Conservation (phyloP, 2,329 filamentous ascomycete genomes). For the Rasamsonia emersonii region DNA sequence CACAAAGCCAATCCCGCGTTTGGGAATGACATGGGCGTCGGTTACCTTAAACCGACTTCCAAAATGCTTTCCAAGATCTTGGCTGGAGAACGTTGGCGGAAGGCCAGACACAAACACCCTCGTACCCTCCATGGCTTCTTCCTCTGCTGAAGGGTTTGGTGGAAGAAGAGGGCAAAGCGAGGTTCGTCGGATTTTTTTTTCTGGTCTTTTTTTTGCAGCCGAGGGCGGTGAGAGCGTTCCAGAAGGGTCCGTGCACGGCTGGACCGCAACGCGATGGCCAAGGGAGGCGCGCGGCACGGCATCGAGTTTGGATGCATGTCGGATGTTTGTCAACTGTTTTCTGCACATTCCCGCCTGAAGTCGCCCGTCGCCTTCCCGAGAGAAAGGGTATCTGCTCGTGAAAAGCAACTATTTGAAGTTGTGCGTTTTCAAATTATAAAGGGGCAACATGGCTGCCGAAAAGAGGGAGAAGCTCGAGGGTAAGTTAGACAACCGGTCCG, state of each 20-base stretch:
- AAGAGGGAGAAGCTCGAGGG: constrained; percentile 70
- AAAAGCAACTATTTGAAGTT: too few relatives aligned
- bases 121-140: constrained; percentile 60
- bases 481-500: constrained; percentile 29
- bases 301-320: too few relatives aligned
- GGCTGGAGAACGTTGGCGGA: constrained; percentile 75
- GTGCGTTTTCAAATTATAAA: constrained; percentile 9
- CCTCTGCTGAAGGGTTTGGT: constrained; percentile 11
- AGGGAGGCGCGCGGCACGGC: too few relatives aligned
- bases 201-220: constrained; percentile 19
- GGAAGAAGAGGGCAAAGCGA: constrained; percentile 11
- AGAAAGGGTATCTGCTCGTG: too few relatives aligned
- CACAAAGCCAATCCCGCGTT: constrained; percentile 88
- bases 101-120: constrained; percentile 65
- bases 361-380: too few relatives aligned
- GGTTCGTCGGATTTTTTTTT: constrained; percentile 18
- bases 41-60: constrained; percentile 68
- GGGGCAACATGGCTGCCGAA: constrained; percentile 37
- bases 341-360: too few relatives aligned
- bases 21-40: constrained; percentile 83
- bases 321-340: too few relatives aligned
- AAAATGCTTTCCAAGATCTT: constrained; percentile 85
- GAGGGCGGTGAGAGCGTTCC: constrained; percentile 25
- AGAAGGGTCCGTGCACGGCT: not conserved
- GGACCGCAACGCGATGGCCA: too few relatives aligned